These are phyloP conservation scores for Moniliella sp. DNA, from an alignment of 1,284 basidiomycete species.

Conservation along the genomic window DNA sequence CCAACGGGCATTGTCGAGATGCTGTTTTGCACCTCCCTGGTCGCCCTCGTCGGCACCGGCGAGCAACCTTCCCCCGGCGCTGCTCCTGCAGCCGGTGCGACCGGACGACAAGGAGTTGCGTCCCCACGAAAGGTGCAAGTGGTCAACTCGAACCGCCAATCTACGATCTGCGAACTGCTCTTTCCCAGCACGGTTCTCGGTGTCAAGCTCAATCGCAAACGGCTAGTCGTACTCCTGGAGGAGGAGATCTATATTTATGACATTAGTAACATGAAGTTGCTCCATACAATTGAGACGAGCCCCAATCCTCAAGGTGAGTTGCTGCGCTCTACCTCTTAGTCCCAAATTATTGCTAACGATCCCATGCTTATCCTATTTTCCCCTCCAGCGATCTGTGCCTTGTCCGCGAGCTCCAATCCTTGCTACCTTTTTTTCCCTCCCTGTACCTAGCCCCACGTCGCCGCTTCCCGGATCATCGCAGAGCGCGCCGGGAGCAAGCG, in stretches of 20 bases:
- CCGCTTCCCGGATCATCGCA: constrained; percentile 27
- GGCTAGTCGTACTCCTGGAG: constrained; percentile 82
- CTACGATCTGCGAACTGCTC: constrained; percentile 90
- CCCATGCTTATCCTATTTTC: neutral
- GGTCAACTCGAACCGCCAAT: constrained; percentile 82
- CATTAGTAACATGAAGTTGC: constrained; percentile 87
- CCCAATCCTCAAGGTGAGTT: constrained; percentile 67
- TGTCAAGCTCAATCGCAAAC: constrained; percentile 87
- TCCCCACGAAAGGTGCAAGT: constrained; percentile 82
- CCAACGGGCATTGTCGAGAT: constrained; percentile 90
- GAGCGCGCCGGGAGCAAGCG: too few relatives aligned
- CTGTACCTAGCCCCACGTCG: constrained; percentile 59
- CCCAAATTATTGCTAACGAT: neutral
- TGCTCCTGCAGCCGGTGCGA: too few relatives aligned
- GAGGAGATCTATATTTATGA: constrained; percentile 95
- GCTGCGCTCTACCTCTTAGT: neutral
- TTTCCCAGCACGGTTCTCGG: constrained; percentile 87
- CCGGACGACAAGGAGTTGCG: too few relatives aligned
- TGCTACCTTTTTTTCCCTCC: constrained; percentile 90
- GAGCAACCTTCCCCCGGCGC: constrained; percentile 42
- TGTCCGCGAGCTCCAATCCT: constrained; percentile 81
- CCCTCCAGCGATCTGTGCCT: constrained; percentile 64
- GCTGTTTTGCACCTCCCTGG: constrained; percentile 93
- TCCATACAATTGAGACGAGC: constrained; percentile 94
- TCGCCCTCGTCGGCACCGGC: constrained; percentile 80